Evolutionary conservation across 805 yeast species (phyloP).

Genomic region (Spathaspora passalidarum): DNA sequence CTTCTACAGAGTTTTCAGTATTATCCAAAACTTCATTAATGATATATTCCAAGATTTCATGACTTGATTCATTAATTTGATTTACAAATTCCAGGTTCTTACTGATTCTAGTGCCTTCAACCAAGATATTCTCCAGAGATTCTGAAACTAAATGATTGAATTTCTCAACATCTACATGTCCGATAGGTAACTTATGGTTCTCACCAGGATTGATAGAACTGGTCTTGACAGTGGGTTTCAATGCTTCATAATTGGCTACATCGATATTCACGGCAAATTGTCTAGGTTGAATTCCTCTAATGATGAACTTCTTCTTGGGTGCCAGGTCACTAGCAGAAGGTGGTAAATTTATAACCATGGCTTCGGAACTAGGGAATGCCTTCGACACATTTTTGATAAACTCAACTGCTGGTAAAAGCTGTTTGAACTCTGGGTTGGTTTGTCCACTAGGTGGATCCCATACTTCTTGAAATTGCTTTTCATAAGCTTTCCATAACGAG

Average conservation of each 20-base stretch:
- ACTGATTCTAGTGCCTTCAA: constrained; percentile 16
- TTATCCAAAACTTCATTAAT: constrained; percentile 24
- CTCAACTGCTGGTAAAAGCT: constrained; percentile 87
- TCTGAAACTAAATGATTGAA: constrained; percentile 26
- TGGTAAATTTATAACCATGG: constrained; percentile 79
- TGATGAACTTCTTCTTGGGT: constrained; percentile 77
- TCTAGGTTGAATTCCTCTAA: constrained; percentile 92
- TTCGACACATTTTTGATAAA: constrained; percentile 90
- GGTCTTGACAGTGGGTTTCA: constrained; percentile 18
- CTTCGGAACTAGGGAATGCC: constrained; percentile 85
- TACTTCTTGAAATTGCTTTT: constrained; percentile 71
- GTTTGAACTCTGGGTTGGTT: constrained; percentile 23
- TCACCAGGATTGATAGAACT: constrained; percentile 12
- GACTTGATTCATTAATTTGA: constrained; percentile 27
- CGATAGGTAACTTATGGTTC: constrained; percentile 26
- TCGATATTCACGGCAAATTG: constrained; percentile 48
- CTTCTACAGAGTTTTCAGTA: constrained; percentile 14
- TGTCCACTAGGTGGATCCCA: constrained; percentile 41
- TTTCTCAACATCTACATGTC: constrained; percentile 33
- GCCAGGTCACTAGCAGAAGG: constrained; percentile 18
- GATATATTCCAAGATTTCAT: constrained; percentile 32
- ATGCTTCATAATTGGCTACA: constrained; percentile 42
- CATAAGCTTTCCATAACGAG: constrained; percentile 93
- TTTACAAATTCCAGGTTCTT: constrained; percentile 15
- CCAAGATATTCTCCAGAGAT: constrained; percentile 15